Evolutionary conservation across 306 rosid genomes (phyloP), one percentile per base, ranked within the genome.

Genomic region (Gastrolobium bilobum): DNA sequence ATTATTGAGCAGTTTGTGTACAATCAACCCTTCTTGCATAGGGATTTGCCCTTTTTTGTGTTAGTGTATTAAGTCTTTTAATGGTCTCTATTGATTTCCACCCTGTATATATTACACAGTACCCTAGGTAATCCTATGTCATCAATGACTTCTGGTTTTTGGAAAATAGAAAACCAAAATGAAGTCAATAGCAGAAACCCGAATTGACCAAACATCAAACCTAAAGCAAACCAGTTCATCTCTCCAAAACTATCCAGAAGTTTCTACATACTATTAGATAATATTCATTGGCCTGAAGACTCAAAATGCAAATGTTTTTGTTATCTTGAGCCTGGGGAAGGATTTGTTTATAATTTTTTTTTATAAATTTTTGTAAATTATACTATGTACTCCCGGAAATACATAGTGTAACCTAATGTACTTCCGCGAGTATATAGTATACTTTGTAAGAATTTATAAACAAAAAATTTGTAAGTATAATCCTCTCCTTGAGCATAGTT

Each of bases 161-260:
- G 13, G 39, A 10, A 58, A 58, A 58, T 31, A 58, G 64, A 58
- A 58, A 54, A 35, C 4, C 14, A 58, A 58, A 29, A 58, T 58
- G 64, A 58, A 58, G 64, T 10, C 40, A 58, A 58, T 10, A n/a
- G 29, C 5, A 13, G 5, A 51, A 14, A 13, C 0, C 2, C 9
- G 3, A 26, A 7, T 8, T 26, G 34, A 52, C 10, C 5, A 54
- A 54, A 54, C 11, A 54, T 54, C 34, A 26, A 54, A 57, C 38
- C 13, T 30, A 29, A 26, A 57, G 13, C 63, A 30, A 29, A 30
- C 63, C 56, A 13, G 15, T 50, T 50, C 20, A 11, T 7, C 57
- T 14, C 57, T n/a, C 1, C 7, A 51, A 4, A 14, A 13, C 8
- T 14, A 4, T n/a, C 2, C 8, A 14, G 7, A 51, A 1, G 29